Percentiles rank a stretch among this genome's conserved stretches.
phyloP scores from a whole-genome alignment of 2,329 filamentous ascomycete species.

The Colletotrichum spaethianum region DNA sequence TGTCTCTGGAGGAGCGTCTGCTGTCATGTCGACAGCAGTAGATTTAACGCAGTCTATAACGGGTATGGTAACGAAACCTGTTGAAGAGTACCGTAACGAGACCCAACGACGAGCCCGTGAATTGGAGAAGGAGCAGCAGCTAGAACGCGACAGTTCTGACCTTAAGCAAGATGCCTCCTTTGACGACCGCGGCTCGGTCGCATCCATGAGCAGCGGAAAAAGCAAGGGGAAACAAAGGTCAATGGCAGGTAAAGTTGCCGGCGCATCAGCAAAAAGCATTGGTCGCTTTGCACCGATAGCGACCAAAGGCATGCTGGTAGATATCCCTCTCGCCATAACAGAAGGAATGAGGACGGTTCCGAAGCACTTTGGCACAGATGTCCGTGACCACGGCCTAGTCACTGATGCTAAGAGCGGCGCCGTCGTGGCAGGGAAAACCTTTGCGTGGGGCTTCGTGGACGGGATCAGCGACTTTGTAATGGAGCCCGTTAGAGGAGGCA shows the following conservation, averaged over 20 bases:
- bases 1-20: slow-evolving; percentile 44
- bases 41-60: slow-evolving; percentile 36
- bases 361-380: slow-evolving; percentile 65
- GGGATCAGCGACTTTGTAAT: slow-evolving; percentile 60
- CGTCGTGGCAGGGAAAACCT: slow-evolving; percentile 59
- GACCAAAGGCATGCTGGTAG: slow-evolving; percentile 55
- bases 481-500: slow-evolving; percentile 57
- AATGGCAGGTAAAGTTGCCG: slow-evolving; percentile 59
- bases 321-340: slow-evolving; percentile 62
- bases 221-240: slow-evolving; percentile 60
- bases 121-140: background rate
- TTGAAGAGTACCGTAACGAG: slow-evolving; percentile 18
- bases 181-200: slow-evolving; percentile 9
- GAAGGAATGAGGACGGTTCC: slow-evolving; percentile 68
- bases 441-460: slow-evolving; percentile 59
- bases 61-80: slow-evolving; percentile 36
- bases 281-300: slow-evolving; percentile 53
- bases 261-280: slow-evolving; percentile 33
- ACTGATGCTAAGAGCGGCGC: slow-evolving; percentile 60
- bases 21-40: slow-evolving; percentile 30
- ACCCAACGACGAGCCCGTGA: slow-evolving; percentile 1
- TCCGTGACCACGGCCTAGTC: slow-evolving; percentile 50
- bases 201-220: slow-evolving; percentile 44
- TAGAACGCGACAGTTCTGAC: slow-evolving; percentile 51
- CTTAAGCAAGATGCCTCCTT: slow-evolving; percentile 53